These are phyloP conservation scores for Fusarium sp. DNA, from an alignment of 2,329 filamentous ascomycete genomes.

Conservation along the genomic window DNA sequence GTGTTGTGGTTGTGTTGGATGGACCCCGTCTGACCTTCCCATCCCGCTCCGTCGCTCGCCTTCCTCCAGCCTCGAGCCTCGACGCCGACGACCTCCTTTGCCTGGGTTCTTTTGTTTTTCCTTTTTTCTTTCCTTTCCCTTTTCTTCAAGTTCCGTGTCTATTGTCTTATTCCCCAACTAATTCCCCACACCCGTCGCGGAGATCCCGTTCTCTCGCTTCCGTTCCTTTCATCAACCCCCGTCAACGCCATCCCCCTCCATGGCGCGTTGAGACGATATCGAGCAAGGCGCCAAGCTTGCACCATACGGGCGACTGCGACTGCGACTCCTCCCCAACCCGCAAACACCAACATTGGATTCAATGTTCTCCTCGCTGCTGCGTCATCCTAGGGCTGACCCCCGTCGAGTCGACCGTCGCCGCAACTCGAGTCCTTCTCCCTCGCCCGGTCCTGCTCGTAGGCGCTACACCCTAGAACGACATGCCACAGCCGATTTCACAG, in stretches of 20 bases:
- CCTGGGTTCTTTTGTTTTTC: constrained; percentile 16
- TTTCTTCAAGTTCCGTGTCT: neutral
- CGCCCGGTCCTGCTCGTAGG: constrained; percentile 46
- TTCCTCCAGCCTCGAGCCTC: constrained; percentile 35
- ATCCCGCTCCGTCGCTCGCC: constrained; percentile 34
- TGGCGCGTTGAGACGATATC: constrained; percentile 44
- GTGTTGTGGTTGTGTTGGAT: constrained; percentile 33
- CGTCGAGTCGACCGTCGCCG: constrained; percentile 49
- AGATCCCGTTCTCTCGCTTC: constrained; percentile 32
- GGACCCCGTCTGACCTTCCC: constrained; percentile 28
- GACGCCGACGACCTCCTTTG: constrained; percentile 39
- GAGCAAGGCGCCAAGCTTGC: constrained; percentile 44
- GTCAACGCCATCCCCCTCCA: constrained; percentile 31
- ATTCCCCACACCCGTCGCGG: constrained; percentile 25
- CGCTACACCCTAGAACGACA: constrained; percentile 53
- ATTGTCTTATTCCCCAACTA: constrained; percentile 22
- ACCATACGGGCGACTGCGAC: constrained; percentile 5
- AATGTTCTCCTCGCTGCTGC: constrained; percentile 55
- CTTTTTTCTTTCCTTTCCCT: constrained; percentile 3
- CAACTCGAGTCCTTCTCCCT: constrained; percentile 46
- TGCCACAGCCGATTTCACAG: constrained; percentile 74
- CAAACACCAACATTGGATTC: constrained; percentile 28
- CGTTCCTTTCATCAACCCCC: constrained; percentile 34
- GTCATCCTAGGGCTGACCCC: constrained; percentile 48
- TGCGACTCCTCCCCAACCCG: constrained; percentile 18